These are phyloP conservation scores for Talaromyces sp. DNA, from an alignment of 2,329 filamentous ascomycete species.

Conservation along the genomic window DNA sequence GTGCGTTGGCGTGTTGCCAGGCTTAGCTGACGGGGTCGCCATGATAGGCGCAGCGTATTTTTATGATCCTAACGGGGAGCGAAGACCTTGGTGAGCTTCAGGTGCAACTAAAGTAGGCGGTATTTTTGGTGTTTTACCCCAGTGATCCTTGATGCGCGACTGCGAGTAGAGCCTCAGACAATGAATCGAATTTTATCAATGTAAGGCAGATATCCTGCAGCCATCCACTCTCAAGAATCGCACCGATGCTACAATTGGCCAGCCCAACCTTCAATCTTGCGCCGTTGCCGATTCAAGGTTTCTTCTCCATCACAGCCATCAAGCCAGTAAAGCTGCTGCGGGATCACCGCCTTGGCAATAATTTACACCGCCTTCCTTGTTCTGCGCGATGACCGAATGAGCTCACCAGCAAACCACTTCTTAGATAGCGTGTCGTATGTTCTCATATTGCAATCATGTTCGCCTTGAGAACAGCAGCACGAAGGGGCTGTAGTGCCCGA, in stretches of 20 bases:
- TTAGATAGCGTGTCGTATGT: background rate
- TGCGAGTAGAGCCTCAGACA: too few species aligned
- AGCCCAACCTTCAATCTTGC: background rate
- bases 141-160: slow-evolving; percentile 1
- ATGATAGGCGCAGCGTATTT: slow-evolving; percentile 27
- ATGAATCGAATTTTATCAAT: background rate
- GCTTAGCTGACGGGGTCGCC: slow-evolving; percentile 51
- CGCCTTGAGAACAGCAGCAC: slow-evolving; percentile 19
- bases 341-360: slow-evolving; percentile 10
- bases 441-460: slow-evolving; percentile 26
- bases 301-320: background rate
- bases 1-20: slow-evolving; percentile 47
- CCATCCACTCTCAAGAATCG: background rate
- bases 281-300: background rate
- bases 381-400: slow-evolving; percentile 19
- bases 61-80: background rate
- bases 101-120: background rate
- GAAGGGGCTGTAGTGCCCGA: slow-evolving; percentile 21
- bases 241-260: slow-evolving; percentile 4
- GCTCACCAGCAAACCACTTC: background rate
- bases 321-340: background rate
- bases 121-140: background rate
- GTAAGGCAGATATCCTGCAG: background rate
- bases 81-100: background rate
- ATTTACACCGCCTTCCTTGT: slow-evolving; percentile 16